Percentiles rank a stretch among this genome's conserved stretches.
These are phyloP conservation scores for Filobasidium floriforme DNA, from an alignment of 768 basidiomycete genomes.

Conservation along the genomic window DNA sequence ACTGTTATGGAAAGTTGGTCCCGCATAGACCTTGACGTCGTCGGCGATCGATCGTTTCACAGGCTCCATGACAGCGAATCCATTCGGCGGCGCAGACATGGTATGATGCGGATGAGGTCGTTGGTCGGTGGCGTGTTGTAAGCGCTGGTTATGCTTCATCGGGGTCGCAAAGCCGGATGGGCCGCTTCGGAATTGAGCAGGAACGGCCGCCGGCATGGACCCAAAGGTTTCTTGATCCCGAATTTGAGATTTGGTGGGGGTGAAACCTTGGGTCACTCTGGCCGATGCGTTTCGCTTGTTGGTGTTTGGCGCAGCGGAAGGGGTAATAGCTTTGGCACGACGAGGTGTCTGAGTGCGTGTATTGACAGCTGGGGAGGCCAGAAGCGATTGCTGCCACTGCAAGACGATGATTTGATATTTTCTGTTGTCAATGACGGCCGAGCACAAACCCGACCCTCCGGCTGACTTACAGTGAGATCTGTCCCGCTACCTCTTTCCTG, in stretches of 20 bases:
- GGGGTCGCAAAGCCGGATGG: not conserved
- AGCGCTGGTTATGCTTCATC: not conserved
- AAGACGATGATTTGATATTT: not conserved
- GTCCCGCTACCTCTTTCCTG: slow-evolving; percentile 6
- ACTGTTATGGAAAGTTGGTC: slow-evolving; percentile 20
- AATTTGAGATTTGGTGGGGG: not conserved
- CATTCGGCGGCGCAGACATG: not conserved
- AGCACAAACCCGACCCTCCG: not conserved
- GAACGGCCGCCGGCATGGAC: not conserved
- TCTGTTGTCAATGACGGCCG: not conserved
- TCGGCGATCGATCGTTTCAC: not conserved
- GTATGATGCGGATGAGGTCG: not conserved
- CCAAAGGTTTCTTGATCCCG: slow-evolving; percentile 3
- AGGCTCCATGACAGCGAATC: not conserved
- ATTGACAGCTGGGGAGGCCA: not conserved
- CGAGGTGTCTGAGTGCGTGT: not conserved
- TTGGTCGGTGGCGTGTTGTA: not conserved
- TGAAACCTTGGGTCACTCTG: not conserved
- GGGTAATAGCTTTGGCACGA: not conserved
- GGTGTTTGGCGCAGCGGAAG: not conserved
- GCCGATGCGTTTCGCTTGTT: not conserved
- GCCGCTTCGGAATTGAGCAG: not conserved
- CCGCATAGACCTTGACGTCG: slow-evolving; percentile 7
- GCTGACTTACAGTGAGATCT: slow-evolving; percentile 13
- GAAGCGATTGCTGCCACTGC: slow-evolving; percentile 10